Base-by-base conservation (phyloP, 768 basidiomycete genomes). In the Floccularia luteovirens region DNA sequence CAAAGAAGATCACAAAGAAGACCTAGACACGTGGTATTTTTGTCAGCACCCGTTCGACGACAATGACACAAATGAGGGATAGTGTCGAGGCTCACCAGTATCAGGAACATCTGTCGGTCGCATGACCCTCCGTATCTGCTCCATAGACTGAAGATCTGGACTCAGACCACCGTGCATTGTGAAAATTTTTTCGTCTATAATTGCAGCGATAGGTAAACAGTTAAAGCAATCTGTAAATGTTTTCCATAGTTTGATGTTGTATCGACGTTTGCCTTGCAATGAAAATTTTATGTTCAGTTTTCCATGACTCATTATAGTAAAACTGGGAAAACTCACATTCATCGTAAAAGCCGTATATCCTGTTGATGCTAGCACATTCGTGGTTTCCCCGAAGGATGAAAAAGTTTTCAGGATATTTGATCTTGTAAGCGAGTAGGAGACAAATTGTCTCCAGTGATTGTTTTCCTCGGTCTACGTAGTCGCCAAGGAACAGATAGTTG, bases 161-260 rank as follows among this genome's bases (percentile, higher is more conserved):
- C 89, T 92, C 50, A 97, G 72, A 37, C 94, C 94, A 40, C 94
- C 94, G 55, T 98, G 94, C 94, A 98, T 98, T 37, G 92, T 96
- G 64, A 99, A 97, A 60, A 99, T 99, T 72, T 98, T 99, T 67
- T 98, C 94, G 67, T 98, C 94, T 61, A 99, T 97, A 66, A 99
- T 97, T 53, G 94, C 94, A 35, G 94, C 94, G 61, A 99, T 97
- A 25, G 94, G 94, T 49, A 97, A 71, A 62, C 94, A 98, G 70
- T 99, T 99, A 77, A 99, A 99, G 69, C 94, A 97, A 62, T 99
- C 94, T 44, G 94, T 99, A 65, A 99, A 99, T 24, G 94, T 99
- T 76, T 99, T 99, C 94, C 94, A 99, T 59, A 97, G 75, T 66
- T 99, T 99, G 77, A 99, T 99, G 74, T 98, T 99, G 77, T 97